A percentile compares a stretch with the other conserved stretches of the same genome.
These are phyloP conservation scores for Lagerstroemia speciosa DNA, from an alignment of 345 rosid species.

Conservation along the genomic window DNA sequence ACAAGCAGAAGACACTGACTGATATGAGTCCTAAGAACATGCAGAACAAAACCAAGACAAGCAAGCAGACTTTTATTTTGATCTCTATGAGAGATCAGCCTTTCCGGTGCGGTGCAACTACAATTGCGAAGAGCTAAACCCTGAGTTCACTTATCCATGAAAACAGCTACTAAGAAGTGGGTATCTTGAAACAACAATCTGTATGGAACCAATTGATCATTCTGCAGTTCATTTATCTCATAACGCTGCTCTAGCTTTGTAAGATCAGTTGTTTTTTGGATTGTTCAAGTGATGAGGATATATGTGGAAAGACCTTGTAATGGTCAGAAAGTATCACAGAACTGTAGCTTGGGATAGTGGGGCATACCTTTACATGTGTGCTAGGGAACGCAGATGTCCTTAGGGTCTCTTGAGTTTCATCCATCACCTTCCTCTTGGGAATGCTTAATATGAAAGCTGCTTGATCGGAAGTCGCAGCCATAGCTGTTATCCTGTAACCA, in stretches of 20 bases:
- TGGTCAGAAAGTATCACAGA: not conserved
- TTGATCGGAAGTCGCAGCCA: conserved; percentile 92
- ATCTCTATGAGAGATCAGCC: too few species aligned
- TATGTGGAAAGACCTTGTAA: not conserved
- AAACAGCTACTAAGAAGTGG: too few species aligned
- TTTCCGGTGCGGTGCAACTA: not conserved
- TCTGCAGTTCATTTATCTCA: not conserved
- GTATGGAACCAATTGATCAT: not conserved
- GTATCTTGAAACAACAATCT: not conserved
- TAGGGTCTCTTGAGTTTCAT: conserved; percentile 94
- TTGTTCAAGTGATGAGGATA: too few species aligned
- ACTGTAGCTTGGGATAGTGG: not conserved
- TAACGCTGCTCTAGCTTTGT: not conserved
- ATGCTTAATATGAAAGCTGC: conserved; percentile 84
- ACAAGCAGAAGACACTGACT: not conserved
- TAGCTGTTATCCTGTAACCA: conserved; percentile 85
- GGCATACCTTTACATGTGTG: conserved; percentile 79
- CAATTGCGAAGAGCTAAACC: not conserved
- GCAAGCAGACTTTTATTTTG: too few species aligned
- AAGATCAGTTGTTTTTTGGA: not conserved
- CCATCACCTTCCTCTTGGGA: conserved; percentile 73
- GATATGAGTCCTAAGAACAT: not conserved
- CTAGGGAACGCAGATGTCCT: conserved; percentile 96
- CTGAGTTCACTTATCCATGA: too few species aligned
- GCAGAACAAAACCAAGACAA: too few species aligned